Conservation (phyloP, 176 grass and related monocot genomes). For the Sorghum bicolor region DNA sequence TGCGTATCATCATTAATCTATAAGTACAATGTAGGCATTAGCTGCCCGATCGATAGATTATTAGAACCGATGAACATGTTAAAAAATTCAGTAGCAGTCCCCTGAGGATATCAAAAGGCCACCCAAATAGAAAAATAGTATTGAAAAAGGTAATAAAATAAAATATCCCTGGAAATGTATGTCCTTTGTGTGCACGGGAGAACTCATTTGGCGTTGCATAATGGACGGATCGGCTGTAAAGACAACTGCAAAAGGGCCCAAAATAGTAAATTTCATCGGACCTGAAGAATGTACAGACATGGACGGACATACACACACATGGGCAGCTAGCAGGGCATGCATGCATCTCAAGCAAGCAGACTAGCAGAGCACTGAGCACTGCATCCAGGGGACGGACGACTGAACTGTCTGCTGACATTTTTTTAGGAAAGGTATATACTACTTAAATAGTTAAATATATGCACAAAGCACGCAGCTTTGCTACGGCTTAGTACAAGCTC, state of each 20-base stretch:
- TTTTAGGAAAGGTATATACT: too few relatives aligned
- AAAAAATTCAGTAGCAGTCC: background rate
- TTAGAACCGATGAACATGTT: background rate
- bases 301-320: background rate
- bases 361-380: background rate
- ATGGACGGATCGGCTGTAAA: constrained; percentile 14
- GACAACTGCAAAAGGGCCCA: background rate
- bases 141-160: too few relatives aligned
- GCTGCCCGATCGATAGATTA: background rate
- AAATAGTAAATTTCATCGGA: background rate
- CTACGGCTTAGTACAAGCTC: background rate
- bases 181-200: background rate
- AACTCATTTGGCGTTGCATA: background rate
- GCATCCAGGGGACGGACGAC: too few relatives aligned
- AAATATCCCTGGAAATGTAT: background rate
- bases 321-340: background rate
- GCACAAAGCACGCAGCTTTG: background rate
- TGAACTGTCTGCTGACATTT: background rate
- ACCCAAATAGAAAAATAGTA: background rate
- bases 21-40: constrained; percentile 6
- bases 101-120: constrained; percentile 11
- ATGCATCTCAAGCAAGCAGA: background rate
- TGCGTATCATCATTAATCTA: constrained; percentile 3
- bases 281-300: background rate
- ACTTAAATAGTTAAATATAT: background rate